These are phyloP conservation scores for Carex kokanica DNA, from an alignment of 176 grass and related monocot species.

Conservation along the genomic window DNA sequence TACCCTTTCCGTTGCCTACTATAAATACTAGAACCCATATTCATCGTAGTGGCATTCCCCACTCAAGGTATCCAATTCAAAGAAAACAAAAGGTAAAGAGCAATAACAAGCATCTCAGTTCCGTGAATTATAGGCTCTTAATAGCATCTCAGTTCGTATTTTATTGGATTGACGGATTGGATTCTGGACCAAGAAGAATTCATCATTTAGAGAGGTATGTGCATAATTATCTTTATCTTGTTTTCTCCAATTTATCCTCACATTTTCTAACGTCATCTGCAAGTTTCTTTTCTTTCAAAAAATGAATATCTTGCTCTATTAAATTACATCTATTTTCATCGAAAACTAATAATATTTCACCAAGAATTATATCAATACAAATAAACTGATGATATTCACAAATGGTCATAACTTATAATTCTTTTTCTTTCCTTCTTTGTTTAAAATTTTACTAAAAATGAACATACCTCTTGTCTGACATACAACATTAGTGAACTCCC, in stretches of 20 bases:
- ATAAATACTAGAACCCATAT: slow-evolving; percentile 17
- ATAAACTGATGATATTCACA: not conserved
- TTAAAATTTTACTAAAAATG: not conserved
- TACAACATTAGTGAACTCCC: not conserved
- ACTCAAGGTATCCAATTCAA: not conserved
- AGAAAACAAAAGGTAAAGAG: not conserved
- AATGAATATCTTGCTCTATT: not conserved
- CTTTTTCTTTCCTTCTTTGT: not conserved
- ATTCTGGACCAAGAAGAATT: not conserved
- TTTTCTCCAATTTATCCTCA: not conserved
- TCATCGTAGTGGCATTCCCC: not conserved
- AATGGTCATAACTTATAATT: not conserved
- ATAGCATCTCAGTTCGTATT: not conserved
- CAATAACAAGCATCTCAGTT: not conserved
- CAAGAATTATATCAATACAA: not conserved
- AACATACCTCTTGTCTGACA: not conserved
- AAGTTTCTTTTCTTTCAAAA: not conserved
- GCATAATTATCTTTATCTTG: not conserved
- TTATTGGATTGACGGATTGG: not conserved
- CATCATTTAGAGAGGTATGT: slow-evolving; percentile 4
- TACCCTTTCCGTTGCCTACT: not conserved
- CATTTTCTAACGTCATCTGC: not conserved
- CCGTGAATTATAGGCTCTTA: not conserved
- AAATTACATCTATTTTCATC: not conserved
- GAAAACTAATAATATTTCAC: not conserved